phyloP scores from a whole-genome alignment of 2,329 filamentous ascomycete genomes.

The Colletotrichum sp. region DNA sequence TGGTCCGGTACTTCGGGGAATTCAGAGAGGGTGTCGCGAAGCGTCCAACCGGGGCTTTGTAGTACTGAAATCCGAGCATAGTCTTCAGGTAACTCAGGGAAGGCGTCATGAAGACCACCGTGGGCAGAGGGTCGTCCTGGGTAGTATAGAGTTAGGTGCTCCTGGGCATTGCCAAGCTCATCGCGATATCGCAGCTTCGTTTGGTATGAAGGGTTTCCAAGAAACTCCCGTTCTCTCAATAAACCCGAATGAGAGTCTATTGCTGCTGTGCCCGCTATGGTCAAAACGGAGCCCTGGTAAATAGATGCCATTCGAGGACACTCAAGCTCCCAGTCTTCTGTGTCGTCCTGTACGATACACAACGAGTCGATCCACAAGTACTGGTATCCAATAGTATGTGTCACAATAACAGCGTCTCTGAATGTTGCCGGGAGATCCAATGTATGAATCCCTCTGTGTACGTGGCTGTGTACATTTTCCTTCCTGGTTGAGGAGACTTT shows the following conservation, averaged over 20 bases:
- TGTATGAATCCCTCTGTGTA: neutral
- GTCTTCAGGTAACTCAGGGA: neutral
- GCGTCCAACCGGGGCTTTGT: neutral
- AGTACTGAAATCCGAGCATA: neutral
- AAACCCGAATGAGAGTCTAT: neutral
- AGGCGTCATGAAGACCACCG: neutral
- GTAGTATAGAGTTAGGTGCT: neutral
- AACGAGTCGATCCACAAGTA: conserved; percentile 6
- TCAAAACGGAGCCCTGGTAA: neutral
- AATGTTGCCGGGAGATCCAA: neutral
- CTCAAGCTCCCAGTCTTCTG: neutral
- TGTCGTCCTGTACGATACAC: neutral
- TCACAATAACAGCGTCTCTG: neutral
- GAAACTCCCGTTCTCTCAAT: neutral
- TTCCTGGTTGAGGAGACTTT: neutral
- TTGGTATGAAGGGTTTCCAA: neutral
- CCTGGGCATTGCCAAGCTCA: neutral
- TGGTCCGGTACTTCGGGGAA: neutral
- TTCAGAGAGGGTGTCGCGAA: neutral
- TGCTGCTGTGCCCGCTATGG: neutral
- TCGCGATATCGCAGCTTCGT: neutral
- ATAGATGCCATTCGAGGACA: neutral
- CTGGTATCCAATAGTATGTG: neutral
- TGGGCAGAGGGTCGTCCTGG: neutral
- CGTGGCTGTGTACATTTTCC: neutral